Conservation (phyloP, 2,329 filamentous ascomycete genomes). For the Fusarium penzigii region DNA sequence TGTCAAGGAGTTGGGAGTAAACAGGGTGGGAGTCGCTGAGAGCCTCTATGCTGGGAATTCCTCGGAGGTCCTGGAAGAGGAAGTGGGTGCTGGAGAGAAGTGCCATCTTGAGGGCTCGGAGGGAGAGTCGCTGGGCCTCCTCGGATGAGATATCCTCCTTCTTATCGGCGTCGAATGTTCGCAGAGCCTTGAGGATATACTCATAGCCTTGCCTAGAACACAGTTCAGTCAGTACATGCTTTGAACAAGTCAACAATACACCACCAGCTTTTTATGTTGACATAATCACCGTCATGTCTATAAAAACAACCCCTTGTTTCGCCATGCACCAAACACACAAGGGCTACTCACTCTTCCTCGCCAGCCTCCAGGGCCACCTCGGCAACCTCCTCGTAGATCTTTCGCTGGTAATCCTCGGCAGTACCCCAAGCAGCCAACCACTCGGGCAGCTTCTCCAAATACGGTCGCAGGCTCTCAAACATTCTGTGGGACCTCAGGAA, state of each 20-base stretch:
- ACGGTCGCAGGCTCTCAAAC: slow-evolving; percentile 81
- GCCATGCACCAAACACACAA: slow-evolving; percentile 1
- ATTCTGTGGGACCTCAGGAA: slow-evolving; percentile 74
- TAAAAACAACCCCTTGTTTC: neutral
- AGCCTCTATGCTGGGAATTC: slow-evolving; percentile 80
- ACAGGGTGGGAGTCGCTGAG: slow-evolving; percentile 81
- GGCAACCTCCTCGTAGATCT: slow-evolving; percentile 79
- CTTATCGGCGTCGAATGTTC: slow-evolving; percentile 59
- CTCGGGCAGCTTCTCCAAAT: slow-evolving; percentile 77
- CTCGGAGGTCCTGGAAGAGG: slow-evolving; percentile 79
- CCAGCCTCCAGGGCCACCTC: slow-evolving; percentile 78
- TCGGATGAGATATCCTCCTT: slow-evolving; percentile 57
- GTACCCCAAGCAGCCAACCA: slow-evolving; percentile 86
- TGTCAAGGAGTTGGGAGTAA: slow-evolving; percentile 90
- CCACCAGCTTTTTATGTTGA: too few relatives aligned
- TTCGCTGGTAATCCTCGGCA: slow-evolving; percentile 79
- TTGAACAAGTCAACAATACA: neutral
- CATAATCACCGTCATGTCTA: too few relatives aligned
- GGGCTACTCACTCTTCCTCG: slow-evolving; percentile 67
- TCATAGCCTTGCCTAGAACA: slow-evolving; percentile 59
- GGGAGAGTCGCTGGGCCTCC: slow-evolving; percentile 61
- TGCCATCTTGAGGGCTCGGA: slow-evolving; percentile 57
- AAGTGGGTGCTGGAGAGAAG: slow-evolving; percentile 58
- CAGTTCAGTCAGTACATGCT: slow-evolving; percentile 11
- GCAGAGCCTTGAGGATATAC: slow-evolving; percentile 64